Evolutionary conservation across 164 flowering plant species (phyloP).

Genomic region (Umbellularia californica): DNA sequence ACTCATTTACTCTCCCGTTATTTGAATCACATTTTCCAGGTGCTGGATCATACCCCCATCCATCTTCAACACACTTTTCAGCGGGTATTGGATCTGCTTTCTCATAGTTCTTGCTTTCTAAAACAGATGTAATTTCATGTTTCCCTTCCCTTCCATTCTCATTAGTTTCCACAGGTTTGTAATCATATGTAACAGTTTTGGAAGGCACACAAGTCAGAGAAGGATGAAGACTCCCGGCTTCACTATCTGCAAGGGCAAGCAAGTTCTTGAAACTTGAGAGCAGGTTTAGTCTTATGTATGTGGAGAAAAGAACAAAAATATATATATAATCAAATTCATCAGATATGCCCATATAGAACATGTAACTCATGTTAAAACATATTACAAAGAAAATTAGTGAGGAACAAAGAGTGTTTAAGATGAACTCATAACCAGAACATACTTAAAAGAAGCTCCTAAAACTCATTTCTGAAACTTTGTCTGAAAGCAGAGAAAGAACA

Average conservation of each 20-base stretch:
- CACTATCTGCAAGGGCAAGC: constrained; percentile 19
- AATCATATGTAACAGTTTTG: constrained; percentile 14
- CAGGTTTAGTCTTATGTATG: too few species aligned
- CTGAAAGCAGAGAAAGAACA: too few species aligned
- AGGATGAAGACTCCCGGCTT: constrained; percentile 6
- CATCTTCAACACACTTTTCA: constrained; percentile 18
- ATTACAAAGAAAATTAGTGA: background rate
- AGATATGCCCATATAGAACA: background rate
- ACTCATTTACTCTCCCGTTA: constrained; percentile 10
- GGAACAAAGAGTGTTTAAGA: background rate
- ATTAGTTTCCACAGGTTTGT: constrained; percentile 20
- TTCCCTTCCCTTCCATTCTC: constrained; percentile 22
- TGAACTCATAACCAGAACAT: background rate
- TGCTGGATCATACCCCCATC: constrained; percentile 10
- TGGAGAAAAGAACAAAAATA: background rate
- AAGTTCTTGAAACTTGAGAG: background rate
- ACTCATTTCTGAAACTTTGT: too few species aligned
- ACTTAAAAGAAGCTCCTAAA: background rate
- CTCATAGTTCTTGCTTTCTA: constrained; percentile 6
- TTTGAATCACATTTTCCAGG: constrained; percentile 19
- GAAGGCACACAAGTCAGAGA: constrained; percentile 6
- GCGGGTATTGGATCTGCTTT: constrained; percentile 10
- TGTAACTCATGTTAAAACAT: background rate
- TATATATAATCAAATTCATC: background rate
- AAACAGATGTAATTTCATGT: constrained; percentile 13